Percentiles rank a stretch among this genome's conserved stretches.
phyloP scores from a whole-genome alignment of 2,329 filamentous ascomycete genomes.

The Nothophaeocryptopus gaeumannii region DNA sequence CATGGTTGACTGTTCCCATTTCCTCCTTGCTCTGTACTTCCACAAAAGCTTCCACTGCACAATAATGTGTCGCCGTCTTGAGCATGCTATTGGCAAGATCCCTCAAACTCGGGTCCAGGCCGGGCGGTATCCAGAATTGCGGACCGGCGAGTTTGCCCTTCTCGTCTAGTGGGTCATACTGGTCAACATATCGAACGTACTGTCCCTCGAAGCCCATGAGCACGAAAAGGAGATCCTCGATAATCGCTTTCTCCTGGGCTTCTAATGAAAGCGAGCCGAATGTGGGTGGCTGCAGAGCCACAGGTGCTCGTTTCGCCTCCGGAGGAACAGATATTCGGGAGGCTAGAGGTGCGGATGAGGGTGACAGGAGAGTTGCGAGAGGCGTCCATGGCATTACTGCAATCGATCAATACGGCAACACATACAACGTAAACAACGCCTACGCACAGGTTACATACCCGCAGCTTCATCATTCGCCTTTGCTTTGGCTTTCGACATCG shows the following conservation, averaged over 20 bases:
- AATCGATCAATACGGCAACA: conserved; percentile 8
- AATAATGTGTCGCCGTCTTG: conserved; percentile 91
- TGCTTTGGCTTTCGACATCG: conserved; percentile 16
- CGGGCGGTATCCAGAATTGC: conserved; percentile 71
- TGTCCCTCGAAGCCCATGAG: conserved; percentile 99
- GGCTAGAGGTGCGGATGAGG: conserved; percentile 68
- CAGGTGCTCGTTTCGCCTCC: conserved; percentile 64
- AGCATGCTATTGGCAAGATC: conserved; percentile 87
- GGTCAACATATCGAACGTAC: conserved; percentile 81
- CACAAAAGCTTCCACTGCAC: conserved; percentile 85
- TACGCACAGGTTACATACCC: conserved; percentile 24
- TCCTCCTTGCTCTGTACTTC: conserved; percentile 91
- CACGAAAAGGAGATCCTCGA: conserved; percentile 89
- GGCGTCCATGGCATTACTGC: conserved; percentile 66
- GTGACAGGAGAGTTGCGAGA: conserved; percentile 69
- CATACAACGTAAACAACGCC: not conserved
- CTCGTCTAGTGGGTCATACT: conserved; percentile 80
- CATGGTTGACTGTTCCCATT: conserved; percentile 92
- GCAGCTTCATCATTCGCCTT: conserved; percentile 13
- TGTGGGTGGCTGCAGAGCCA: conserved; percentile 63
- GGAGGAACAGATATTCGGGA: conserved; percentile 62
- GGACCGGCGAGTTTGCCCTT: conserved; percentile 84
- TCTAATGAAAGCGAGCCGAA: conserved; percentile 72
- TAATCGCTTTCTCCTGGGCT: conserved; percentile 77
- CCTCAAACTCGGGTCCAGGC: conserved; percentile 84